Evolutionary conservation across 371 early-diverging fungal genomes (phyloP).

Genomic region (Mortierella sp.): DNA sequence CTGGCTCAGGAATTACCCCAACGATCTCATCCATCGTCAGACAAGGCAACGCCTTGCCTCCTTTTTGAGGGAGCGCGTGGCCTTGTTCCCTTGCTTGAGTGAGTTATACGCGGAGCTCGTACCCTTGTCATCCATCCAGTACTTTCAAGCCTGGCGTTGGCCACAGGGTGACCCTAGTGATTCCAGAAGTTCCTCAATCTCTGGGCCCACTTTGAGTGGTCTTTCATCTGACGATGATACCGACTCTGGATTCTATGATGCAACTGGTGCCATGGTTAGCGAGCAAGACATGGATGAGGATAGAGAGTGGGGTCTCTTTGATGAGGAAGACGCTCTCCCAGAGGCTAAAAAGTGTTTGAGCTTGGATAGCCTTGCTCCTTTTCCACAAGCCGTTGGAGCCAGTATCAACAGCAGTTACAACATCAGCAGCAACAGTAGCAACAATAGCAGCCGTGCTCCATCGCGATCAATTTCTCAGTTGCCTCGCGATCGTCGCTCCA

Average conservation of each 20-base stretch:
- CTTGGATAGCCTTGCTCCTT: slow-evolving; percentile 16
- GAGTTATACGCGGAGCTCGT: slow-evolving; percentile 38
- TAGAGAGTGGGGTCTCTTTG: slow-evolving; percentile 49
- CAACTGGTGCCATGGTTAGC: background rate
- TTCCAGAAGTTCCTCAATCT: slow-evolving; percentile 27
- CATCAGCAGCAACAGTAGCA: background rate
- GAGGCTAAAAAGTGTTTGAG: slow-evolving; percentile 9
- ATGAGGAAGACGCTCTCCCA: slow-evolving; percentile 31
- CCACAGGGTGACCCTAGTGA: slow-evolving; percentile 15
- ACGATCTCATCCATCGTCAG: slow-evolving; percentile 64
- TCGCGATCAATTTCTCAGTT: slow-evolving; percentile 2
- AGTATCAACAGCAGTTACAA: background rate
- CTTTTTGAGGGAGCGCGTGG: slow-evolving; percentile 58
- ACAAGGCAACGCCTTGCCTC: slow-evolving; percentile 61
- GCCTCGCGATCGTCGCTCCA: slow-evolving; percentile 47
- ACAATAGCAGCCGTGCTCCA: background rate
- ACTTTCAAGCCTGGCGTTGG: slow-evolving; percentile 49
- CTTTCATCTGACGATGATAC: slow-evolving; percentile 30
- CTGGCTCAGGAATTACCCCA: slow-evolving; percentile 69
- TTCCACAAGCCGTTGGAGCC: background rate
- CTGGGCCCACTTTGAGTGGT: slow-evolving; percentile 3
- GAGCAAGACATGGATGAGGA: slow-evolving; percentile 53
- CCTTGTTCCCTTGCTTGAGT: slow-evolving; percentile 35
- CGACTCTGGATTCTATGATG: slow-evolving; percentile 37
- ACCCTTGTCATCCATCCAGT: slow-evolving; percentile 48